These are phyloP conservation scores for Phytophthora melonis DNA, from an alignment of 352 stramenopile genomes.

Conservation along the genomic window DNA sequence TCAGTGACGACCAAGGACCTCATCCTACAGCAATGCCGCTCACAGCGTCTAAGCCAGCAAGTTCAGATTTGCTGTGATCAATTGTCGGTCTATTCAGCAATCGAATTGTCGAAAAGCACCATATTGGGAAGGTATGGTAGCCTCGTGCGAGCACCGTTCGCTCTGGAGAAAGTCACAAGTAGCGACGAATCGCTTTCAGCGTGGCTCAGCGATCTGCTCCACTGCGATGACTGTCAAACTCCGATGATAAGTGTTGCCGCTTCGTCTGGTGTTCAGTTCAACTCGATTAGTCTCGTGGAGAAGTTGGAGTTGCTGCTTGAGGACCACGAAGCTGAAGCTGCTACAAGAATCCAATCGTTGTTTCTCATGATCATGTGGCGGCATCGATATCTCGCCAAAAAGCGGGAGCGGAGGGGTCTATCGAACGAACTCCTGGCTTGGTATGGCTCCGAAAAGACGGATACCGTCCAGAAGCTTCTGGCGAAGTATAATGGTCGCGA, in stretches of 20 bases:
- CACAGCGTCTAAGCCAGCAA: slow-evolving; percentile 47
- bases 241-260: slow-evolving; percentile 22
- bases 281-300: slow-evolving; percentile 42
- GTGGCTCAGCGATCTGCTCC: slow-evolving; percentile 31
- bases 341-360: slow-evolving; percentile 47
- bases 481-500: slow-evolving; percentile 54
- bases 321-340: slow-evolving; percentile 42
- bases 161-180: slow-evolving; percentile 11
- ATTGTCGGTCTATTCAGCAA: slow-evolving; percentile 30
- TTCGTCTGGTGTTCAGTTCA: slow-evolving; percentile 37
- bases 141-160: slow-evolving; percentile 29
- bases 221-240: neutral
- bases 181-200: slow-evolving; percentile 26
- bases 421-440: slow-evolving; percentile 51
- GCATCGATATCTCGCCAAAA: slow-evolving; percentile 37
- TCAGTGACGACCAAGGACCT: slow-evolving; percentile 38
- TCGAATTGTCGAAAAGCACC: slow-evolving; percentile 34
- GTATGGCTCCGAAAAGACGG: slow-evolving; percentile 42
- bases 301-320: slow-evolving; percentile 52
- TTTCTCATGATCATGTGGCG: slow-evolving; percentile 51
- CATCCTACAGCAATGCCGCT: slow-evolving; percentile 42
- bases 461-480: slow-evolving; percentile 50
- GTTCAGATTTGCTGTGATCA: slow-evolving; percentile 36
- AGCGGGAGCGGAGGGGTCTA: slow-evolving; percentile 40
- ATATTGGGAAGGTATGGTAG: slow-evolving; percentile 43